Evolutionary conservation across 768 basidiomycete species (phyloP).

Genomic region (Mycena rosella): DNA sequence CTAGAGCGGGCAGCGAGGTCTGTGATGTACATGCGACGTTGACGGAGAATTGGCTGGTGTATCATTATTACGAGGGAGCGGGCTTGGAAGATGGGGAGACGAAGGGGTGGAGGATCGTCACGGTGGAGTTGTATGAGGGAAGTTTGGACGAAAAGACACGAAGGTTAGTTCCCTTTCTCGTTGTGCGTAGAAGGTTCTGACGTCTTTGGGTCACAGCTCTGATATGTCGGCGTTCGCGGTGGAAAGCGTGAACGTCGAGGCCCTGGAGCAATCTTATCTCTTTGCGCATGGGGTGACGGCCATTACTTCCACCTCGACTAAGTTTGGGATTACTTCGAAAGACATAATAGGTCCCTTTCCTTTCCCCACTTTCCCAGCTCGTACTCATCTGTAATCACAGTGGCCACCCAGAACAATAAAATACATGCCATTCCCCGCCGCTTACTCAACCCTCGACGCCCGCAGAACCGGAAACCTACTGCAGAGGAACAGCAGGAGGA

Average conservation of each 20-base stretch:
- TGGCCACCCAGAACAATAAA: slow-evolving; percentile 81
- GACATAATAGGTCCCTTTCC: slow-evolving; percentile 81
- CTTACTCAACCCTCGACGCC: slow-evolving; percentile 86
- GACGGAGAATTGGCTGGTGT: slow-evolving; percentile 94
- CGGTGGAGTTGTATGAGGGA: slow-evolving; percentile 93
- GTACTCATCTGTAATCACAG: slow-evolving; percentile 52
- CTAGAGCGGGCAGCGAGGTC: slow-evolving; percentile 48
- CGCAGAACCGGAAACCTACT: slow-evolving; percentile 78
- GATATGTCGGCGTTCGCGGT: slow-evolving; percentile 62
- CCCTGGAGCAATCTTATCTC: slow-evolving; percentile 77
- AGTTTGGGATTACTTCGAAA: slow-evolving; percentile 88
- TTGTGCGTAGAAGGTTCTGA: background rate
- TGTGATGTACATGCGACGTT: slow-evolving; percentile 80
- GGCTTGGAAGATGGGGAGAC: slow-evolving; percentile 58
- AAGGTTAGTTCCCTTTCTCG: slow-evolving; percentile 63
- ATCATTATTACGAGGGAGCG: slow-evolving; percentile 82
- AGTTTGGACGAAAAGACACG: slow-evolving; percentile 74
- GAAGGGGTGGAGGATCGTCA: slow-evolving; percentile 81
- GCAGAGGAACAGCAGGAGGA: slow-evolving; percentile 83
- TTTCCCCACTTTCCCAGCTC: background rate
- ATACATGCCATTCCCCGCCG: slow-evolving; percentile 81
- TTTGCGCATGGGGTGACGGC: slow-evolving; percentile 78
- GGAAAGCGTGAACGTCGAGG: slow-evolving; percentile 64
- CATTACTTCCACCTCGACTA: slow-evolving; percentile 82
- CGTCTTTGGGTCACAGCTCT: slow-evolving; percentile 46